Evolutionary conservation across 176 grass and related monocot species (phyloP).

Genomic region (Cenchrus americanus): DNA sequence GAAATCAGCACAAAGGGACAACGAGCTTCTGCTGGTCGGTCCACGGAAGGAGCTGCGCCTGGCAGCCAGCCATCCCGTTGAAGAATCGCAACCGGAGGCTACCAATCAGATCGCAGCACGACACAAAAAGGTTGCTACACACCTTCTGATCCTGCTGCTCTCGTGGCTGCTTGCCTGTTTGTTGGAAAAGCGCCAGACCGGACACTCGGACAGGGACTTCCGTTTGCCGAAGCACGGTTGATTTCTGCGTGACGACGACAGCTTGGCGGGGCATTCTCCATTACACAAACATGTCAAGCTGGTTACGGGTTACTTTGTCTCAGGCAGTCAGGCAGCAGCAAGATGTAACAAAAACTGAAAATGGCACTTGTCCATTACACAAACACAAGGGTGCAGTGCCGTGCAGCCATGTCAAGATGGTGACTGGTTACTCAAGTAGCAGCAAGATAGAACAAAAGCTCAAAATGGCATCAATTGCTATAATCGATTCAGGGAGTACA

Average conservation of each 20-base stretch:
- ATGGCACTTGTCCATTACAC: not conserved
- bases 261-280: not conserved
- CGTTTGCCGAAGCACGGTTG: not conserved
- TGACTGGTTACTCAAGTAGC: no score
- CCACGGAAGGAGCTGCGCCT: not conserved
- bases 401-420: not conserved
- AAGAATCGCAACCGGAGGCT: not conserved
- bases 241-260: not conserved
- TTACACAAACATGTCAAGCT: not conserved
- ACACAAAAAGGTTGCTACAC: not conserved
- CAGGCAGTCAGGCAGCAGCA: not conserved
- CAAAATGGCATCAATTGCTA: slow-evolving; percentile 62
- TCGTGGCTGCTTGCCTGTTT: no score
- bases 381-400: not conserved
- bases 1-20: not conserved
- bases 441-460: slow-evolving; percentile 14
- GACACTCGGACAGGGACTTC: not conserved
- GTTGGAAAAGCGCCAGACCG: not conserved
- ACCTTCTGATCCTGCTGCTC: not conserved
- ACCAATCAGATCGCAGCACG: not conserved
- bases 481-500: slow-evolving; percentile 60
- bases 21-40: not conserved
- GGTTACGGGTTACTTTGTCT: not conserved
- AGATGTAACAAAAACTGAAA: not conserved
- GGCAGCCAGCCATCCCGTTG: not conserved